Evolutionary conservation across 148 eudicot genomes (phyloP), one percentile per base, ranked within the genome.

Genomic region (Linanthus parryae): DNA sequence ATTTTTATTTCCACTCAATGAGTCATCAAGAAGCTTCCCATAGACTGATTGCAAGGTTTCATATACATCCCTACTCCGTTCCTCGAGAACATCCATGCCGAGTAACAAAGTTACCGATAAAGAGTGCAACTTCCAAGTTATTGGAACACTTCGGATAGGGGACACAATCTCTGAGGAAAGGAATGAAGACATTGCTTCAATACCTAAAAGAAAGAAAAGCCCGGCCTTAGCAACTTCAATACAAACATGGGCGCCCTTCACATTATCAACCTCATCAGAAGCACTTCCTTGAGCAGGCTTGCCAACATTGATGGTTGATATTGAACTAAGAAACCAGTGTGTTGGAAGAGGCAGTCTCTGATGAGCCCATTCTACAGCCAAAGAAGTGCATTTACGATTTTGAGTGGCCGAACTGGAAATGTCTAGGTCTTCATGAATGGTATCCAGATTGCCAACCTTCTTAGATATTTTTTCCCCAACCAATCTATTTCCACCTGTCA

Each of bases 81-180:
- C 87, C 62, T 84, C 94, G 24, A 88, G 83, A 52, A 84, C 59
- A 61, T 64, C 80, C 94, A 84, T 87, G 41, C 88, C 88, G 34
- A 48, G 53, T 57, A 81, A 73, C 62, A 92, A 68, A 35, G 64
- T 64, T 39, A 72, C 76, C 29, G 99, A 87, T 59, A 92, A 52
- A 20, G 91, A 84, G 66, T 92, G 96, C 75, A 92, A 61, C 76
- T 78, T 92, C 99, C 96, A 87, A 42, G 78, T 72, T 31, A 87
- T 55, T 5, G 90, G 82, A 42, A 82, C 75, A 58, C 65, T 62
- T 54, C 38, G 34, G 57, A 75, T 53, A 48, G 76, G 72, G 44
- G 74, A 67, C 21, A 44, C 42, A 40, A 70, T 59, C 58, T 68
- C 68, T 28, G 70, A 51, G 46, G 71, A 56, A 62, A 77, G 62